Conservation (phyloP, 2,329 filamentous ascomycete genomes). For the Madurella fahalii region DNA sequence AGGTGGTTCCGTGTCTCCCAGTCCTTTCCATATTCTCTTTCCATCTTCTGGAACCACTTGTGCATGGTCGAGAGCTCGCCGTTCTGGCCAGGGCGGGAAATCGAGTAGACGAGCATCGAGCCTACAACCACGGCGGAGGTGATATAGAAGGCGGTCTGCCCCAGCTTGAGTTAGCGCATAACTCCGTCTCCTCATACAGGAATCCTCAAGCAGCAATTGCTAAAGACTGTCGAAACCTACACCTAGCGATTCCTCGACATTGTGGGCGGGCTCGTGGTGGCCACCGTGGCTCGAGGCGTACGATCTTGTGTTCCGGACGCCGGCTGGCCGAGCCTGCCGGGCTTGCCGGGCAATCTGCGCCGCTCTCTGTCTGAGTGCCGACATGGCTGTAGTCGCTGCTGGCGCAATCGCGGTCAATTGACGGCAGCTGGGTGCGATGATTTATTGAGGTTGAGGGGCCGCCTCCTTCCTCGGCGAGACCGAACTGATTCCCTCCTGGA, state of each 20-base stretch:
- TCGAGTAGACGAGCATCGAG: conserved; percentile 44
- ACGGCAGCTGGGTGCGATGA: conserved; percentile 4
- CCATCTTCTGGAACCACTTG: conserved; percentile 44
- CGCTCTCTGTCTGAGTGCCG: conserved; percentile 35
- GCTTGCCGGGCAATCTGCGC: conserved; percentile 37
- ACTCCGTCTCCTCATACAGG: not conserved
- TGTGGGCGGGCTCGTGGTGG: conserved; percentile 38
- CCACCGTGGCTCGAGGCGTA: conserved; percentile 52
- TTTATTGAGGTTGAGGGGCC: conserved; percentile 1
- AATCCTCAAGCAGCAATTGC: not conserved
- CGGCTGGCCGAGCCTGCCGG: conserved; percentile 31
- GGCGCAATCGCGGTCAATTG: conserved; percentile 9
- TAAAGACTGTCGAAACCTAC: conserved; percentile 40
- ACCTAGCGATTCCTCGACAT: conserved; percentile 51
- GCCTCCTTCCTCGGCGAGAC: conserved; percentile 7
- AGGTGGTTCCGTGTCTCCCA: conserved; percentile 52
- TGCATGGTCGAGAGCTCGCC: conserved; percentile 47
- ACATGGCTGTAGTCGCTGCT: conserved; percentile 30
- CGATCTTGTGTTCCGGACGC: conserved; percentile 38
- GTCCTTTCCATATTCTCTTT: conserved; percentile 41
- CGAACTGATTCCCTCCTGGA: not conserved
- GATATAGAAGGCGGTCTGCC: conserved; percentile 47
- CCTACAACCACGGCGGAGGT: conserved; percentile 43
- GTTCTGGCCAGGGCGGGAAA: conserved; percentile 45
- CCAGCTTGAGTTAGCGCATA: conserved; percentile 9